phyloP scores from a whole-genome alignment of 139 green algal species.

The Coelastrella sp. region DNA sequence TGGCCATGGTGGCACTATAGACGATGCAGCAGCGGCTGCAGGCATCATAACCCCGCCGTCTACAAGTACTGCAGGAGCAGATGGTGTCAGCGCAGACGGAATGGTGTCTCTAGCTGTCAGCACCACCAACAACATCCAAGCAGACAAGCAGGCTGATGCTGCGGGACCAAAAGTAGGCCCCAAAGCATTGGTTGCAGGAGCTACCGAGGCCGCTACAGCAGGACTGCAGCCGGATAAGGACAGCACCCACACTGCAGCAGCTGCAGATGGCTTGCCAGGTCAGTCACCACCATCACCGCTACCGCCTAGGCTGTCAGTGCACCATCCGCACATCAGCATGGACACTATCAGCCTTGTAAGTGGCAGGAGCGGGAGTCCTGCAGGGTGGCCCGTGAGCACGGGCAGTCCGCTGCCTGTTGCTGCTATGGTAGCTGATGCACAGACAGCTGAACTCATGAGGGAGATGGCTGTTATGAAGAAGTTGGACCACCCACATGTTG shows the following conservation, averaged over 20 bases:
- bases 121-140: too few relatives aligned
- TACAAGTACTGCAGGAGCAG: too few relatives aligned
- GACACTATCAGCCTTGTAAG: background rate
- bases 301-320: background rate
- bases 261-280: background rate
- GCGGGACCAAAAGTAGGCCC: too few relatives aligned
- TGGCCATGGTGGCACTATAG: too few relatives aligned
- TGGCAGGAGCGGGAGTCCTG: background rate
- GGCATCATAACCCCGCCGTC: too few relatives aligned
- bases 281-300: background rate
- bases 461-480: conserved; percentile 69
- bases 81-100: too few relatives aligned
- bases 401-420: background rate
- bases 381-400: background rate
- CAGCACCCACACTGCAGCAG: background rate
- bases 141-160: too few relatives aligned
- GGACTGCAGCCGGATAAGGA: too few relatives aligned
- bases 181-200: too few relatives aligned
- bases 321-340: background rate
- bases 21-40: too few relatives aligned
- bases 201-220: too few relatives aligned
- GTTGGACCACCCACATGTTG: conserved; percentile 63
- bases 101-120: too few relatives aligned
- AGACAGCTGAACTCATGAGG: conserved; percentile 17
- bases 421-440: background rate